Conservation (phyloP, 1,139 yeast species). For the Citeromyces hawaiiensis region DNA sequence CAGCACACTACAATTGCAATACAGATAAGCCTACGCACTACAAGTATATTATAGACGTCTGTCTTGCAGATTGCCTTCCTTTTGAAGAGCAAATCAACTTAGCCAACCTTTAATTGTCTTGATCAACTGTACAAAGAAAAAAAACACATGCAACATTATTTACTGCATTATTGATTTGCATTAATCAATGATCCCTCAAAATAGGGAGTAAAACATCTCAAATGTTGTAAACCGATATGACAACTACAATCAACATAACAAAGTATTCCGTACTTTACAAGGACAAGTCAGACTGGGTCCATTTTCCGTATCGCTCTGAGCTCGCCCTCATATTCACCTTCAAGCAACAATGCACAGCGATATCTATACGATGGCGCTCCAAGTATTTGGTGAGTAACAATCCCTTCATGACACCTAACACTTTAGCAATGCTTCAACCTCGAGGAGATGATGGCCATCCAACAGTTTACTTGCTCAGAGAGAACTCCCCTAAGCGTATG, state of each 20-base stretch:
- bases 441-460: conserved; percentile 4
- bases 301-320: conserved; percentile 13
- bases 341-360: conserved; percentile 3
- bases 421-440: background rate
- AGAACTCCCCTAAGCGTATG: conserved; percentile 7
- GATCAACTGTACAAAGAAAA: no score
- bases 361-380: conserved; percentile 11
- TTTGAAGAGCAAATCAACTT: no score
- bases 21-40: no score
- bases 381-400: conserved; percentile 9
- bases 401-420: background rate
- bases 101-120: no score
- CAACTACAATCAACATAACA: conserved; percentile 3
- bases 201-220: background rate
- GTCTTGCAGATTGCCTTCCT: no score
- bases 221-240: background rate
- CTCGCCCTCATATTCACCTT: conserved; percentile 9
- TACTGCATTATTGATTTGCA: no score
- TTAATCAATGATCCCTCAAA: background rate
- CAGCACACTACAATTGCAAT: no score
- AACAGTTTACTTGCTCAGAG: conserved; percentile 8
- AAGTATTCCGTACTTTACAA: conserved; percentile 8
- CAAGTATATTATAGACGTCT: no score
- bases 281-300: conserved; percentile 10
- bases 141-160: no score